Base-by-base conservation (phyloP, 345 rosid genomes). In the Moricandia arvensis region DNA sequence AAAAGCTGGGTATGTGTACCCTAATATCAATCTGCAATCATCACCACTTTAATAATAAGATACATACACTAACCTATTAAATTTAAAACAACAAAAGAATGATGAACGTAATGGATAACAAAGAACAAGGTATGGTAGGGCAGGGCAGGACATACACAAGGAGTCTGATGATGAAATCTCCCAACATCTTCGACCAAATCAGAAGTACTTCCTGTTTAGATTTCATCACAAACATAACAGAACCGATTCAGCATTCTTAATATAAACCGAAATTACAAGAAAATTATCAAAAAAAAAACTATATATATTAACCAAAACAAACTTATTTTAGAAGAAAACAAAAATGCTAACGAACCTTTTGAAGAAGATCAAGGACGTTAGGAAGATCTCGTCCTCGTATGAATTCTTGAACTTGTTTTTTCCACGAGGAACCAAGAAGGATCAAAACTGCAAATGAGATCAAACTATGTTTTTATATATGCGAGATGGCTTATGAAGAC, bases 1-100 rank as follows among this genome's bases (percentile, higher is more conserved):
- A 26, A 92, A 86, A 13, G 97, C 99, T 4, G 99, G 99, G 82
- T 88, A 95, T 34, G 93, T 91, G 81, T 88, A 92, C 73, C 99
- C 99, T 61, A 95, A 76, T 78, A 87, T 58, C 85, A 92, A 71
- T 77, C 97, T 93, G 92, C 49, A 18, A 79, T 15, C 7, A 9
- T 43, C 35, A 78, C 51, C 68, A 66, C 53, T 59, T 66, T 8
- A 3, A 7, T 27, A 0, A 53, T 6, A 30, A 45, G 17, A 45
- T 45, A 13, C 15, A 43, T 17, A 66, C 24, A 34, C n/a, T 35
- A n/a, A 41, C 31, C 35, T 59, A 27, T 15, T 43, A 2, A 8
- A n/a, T n/a, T n/a, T n/a, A n/a, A 34, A 34, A 10, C 60, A 55
- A 55, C 49, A 55, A 55, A n/a, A 8, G n/a, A 29, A 9, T 58